A percentile compares a stretch with the other conserved stretches of the same genome.
Conservation (phyloP, 345 rosid genomes). For the Gossypium arboreum region DNA sequence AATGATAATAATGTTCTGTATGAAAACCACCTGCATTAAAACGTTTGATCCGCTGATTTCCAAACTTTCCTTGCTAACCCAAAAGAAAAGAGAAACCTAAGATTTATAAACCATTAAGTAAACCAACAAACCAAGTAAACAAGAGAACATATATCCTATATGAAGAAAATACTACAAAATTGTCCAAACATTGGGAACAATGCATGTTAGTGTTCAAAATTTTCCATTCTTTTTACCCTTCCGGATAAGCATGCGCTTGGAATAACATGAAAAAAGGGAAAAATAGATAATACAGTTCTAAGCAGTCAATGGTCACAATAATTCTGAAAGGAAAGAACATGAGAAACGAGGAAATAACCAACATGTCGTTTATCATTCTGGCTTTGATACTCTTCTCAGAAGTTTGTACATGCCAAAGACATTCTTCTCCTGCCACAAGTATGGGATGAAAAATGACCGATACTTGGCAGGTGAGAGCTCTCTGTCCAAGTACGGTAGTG, state of each 20-base stretch:
- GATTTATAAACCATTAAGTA: neutral
- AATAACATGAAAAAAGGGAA: neutral
- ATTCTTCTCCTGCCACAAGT: constrained; percentile 75
- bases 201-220: neutral
- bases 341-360: neutral
- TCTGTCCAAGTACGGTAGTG: constrained; percentile 81
- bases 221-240: neutral
- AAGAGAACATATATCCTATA: neutral
- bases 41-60: neutral
- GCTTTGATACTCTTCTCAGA: constrained; percentile 41
- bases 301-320: neutral
- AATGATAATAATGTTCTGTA: neutral
- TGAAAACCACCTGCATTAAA: neutral
- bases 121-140: neutral
- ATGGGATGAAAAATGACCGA: constrained; percentile 88
- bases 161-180: constrained; percentile 7
- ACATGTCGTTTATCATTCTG: constrained; percentile 16
- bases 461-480: constrained; percentile 80
- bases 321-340: neutral
- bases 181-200: neutral
- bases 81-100: neutral
- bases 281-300: neutral
- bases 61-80: neutral
- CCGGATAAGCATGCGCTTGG: neutral
- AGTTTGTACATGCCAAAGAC: constrained; percentile 85